phyloP scores from a whole-genome alignment of 1,284 basidiomycete genomes.

The Fomes fomentarius region DNA sequence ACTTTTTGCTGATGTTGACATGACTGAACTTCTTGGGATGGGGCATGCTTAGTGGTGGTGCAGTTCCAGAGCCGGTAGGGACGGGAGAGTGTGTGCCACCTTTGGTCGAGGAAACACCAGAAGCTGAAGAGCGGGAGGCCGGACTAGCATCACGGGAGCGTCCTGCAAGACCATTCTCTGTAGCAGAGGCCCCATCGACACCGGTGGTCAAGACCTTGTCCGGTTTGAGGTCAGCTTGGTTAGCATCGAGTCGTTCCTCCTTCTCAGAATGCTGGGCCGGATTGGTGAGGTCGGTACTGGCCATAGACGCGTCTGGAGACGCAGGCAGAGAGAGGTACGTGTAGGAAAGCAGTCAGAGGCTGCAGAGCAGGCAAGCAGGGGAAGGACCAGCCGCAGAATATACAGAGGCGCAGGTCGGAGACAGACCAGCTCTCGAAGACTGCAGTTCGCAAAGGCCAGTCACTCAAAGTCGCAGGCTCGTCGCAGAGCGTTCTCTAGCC shows the following conservation, averaged over 20 bases:
- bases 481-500: not conserved
- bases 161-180: slow-evolving; percentile 16
- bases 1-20: slow-evolving; percentile 92
- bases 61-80: slow-evolving; percentile 21
- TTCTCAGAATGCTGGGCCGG: slow-evolving; percentile 47
- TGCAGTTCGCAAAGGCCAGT: slow-evolving; percentile 1
- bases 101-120: slow-evolving; percentile 28
- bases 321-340: slow-evolving; percentile 35
- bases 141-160: slow-evolving; percentile 29
- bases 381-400: slow-evolving; percentile 10
- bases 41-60: slow-evolving; percentile 38
- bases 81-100: slow-evolving; percentile 25
- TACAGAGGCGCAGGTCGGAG: slow-evolving; percentile 6
- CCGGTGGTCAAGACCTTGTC: slow-evolving; percentile 1
- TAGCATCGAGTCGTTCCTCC: slow-evolving; percentile 31
- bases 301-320: slow-evolving; percentile 81
- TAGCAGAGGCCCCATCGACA: slow-evolving; percentile 20
- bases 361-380: not conserved
- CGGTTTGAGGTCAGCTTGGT: slow-evolving; percentile 15
- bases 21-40: slow-evolving; percentile 86
- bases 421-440: slow-evolving; percentile 13
- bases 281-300: slow-evolving; percentile 56
- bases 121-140: slow-evolving; percentile 30
- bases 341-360: slow-evolving; percentile 1
- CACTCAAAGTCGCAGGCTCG: not conserved